phyloP scores from a whole-genome alignment of 2,329 filamentous ascomycete species.

The Huntiella abstrusa region DNA sequence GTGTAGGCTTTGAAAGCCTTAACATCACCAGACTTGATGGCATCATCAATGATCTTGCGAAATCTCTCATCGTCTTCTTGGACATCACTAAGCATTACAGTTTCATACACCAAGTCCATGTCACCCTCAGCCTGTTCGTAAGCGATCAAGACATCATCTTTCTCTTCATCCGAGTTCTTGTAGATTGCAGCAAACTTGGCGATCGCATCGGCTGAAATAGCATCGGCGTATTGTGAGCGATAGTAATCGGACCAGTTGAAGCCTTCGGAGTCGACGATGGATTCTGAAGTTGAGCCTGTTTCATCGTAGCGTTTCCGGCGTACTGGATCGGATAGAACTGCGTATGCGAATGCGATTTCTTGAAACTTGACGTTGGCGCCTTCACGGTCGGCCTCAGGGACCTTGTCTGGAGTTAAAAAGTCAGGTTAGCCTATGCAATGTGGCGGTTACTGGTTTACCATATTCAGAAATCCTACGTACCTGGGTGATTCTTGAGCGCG shows the following conservation, averaged over 20 bases:
- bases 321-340: conserved; percentile 65
- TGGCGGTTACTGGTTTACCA: not conserved
- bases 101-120: conserved; percentile 59
- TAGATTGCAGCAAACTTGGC: conserved; percentile 59
- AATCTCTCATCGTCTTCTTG: conserved; percentile 75
- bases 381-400: conserved; percentile 43
- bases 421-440: conserved; percentile 12
- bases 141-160: conserved; percentile 53
- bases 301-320: conserved; percentile 74
- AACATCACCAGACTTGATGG: conserved; percentile 53
- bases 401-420: conserved; percentile 47
- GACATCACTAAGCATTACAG: conserved; percentile 72
- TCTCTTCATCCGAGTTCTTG: conserved; percentile 73
- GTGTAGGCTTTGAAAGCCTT: conserved; percentile 49
- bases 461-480: conserved; percentile 25
- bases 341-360: conserved; percentile 81
- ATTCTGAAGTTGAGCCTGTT: conserved; percentile 77
- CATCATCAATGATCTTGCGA: conserved; percentile 58
- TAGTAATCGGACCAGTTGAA: conserved; percentile 91
- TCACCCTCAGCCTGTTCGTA: conserved; percentile 58
- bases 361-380: conserved; percentile 70
- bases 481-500: conserved; percentile 71
- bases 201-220: conserved; percentile 57
- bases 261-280: conserved; percentile 54
- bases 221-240: conserved; percentile 59